Conservation (phyloP, 805 yeast genomes). For the Hyphopichia homilentoma region DNA sequence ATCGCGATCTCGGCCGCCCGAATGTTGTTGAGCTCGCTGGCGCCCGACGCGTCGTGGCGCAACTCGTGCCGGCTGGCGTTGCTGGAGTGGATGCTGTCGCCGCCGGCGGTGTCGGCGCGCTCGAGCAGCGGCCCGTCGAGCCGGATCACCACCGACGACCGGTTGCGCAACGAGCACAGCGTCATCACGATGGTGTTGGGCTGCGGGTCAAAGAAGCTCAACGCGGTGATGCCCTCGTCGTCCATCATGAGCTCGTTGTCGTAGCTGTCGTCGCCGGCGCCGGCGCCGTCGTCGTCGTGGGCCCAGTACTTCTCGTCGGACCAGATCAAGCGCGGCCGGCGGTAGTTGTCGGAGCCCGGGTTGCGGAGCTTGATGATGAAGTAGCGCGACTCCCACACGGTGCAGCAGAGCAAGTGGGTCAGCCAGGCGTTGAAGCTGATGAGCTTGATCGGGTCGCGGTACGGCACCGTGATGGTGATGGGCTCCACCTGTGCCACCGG, state of each 20-base stretch:
- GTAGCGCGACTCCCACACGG: conserved; percentile 74
- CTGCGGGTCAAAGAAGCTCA: conserved; percentile 47
- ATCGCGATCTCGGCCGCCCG: conserved; percentile 33
- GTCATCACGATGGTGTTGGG: conserved; percentile 37
- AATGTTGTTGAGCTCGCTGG: conserved; percentile 50
- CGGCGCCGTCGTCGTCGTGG: conserved; percentile 13
- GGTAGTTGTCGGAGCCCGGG: conserved; percentile 37
- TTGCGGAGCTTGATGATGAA: conserved; percentile 67
- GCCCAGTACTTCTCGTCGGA: conserved; percentile 17
- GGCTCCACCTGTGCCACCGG: conserved; percentile 43
- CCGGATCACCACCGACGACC: conserved; percentile 29
- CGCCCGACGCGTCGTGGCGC: conserved; percentile 12
- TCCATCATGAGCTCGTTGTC: conserved; percentile 45
- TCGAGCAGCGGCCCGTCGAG: conserved; percentile 50
- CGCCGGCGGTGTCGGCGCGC: conserved; percentile 3
- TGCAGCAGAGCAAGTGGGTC: conserved; percentile 67
- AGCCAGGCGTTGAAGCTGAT: conserved; percentile 72
- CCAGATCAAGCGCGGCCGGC: conserved; percentile 39
- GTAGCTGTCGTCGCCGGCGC: conserved; percentile 10
- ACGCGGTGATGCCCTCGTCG: conserved; percentile 85
- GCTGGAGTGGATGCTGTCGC: conserved; percentile 9
- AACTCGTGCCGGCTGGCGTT: conserved; percentile 7
- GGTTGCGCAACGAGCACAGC: conserved; percentile 31
- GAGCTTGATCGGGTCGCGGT: conserved; percentile 77
- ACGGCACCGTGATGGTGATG: conserved; percentile 75